Evolutionary conservation across 192 early-diverging fungal genomes (phyloP).

Genomic region (Jimgerdemannia lactiflua): DNA sequence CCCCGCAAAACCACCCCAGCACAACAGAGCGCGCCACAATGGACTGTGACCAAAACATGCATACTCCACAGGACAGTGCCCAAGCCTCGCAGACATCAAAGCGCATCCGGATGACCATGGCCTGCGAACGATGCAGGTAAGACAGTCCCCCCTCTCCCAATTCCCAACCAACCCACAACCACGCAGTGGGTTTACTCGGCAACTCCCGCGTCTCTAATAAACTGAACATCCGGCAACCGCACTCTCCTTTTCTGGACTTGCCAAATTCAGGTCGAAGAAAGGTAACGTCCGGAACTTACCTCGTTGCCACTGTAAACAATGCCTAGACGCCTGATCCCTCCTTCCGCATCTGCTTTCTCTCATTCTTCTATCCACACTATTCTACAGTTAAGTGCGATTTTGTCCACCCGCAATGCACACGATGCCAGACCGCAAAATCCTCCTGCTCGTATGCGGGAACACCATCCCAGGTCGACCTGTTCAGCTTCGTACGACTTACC

Average conservation of each 20-base stretch:
- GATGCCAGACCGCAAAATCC: constrained; percentile 21
- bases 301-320: too few relatives aligned
- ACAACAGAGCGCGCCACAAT: too few relatives aligned
- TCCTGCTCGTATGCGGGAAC: constrained; percentile 28
- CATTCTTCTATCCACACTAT: neutral
- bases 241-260: neutral
- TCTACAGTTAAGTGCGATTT: constrained; percentile 35
- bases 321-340: too few relatives aligned
- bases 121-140: constrained; percentile 38
- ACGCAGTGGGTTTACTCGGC: neutral
- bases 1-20: too few relatives aligned
- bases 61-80: too few relatives aligned
- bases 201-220: neutral
- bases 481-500: constrained; percentile 23
- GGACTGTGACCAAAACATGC: too few relatives aligned
- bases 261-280: constrained; percentile 22
- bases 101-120: constrained; percentile 37
- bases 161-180: neutral
- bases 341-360: neutral
- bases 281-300: constrained; percentile 1
- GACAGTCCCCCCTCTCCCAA: neutral
- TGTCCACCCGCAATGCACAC: constrained; percentile 25
- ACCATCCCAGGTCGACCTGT: constrained; percentile 30
- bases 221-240: neutral
- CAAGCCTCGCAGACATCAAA: constrained; percentile 14